phyloP scores from a whole-genome alignment of 176 grass and related monocot genomes.

The Saccharum spontaneum region DNA sequence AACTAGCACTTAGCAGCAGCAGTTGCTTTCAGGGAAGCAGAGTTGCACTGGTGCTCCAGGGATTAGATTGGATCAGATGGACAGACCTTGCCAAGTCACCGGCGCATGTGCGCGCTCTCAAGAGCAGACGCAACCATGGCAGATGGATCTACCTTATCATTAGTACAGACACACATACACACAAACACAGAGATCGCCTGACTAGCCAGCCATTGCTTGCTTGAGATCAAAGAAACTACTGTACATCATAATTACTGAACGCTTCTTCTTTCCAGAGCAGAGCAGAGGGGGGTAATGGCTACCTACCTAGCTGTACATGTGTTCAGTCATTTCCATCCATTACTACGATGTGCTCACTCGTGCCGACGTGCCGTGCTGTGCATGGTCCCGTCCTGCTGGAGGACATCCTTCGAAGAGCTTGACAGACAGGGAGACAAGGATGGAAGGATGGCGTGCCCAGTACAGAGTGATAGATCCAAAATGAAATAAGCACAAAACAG shows the following conservation, averaged over 20 bases:
- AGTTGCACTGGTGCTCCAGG: neutral
- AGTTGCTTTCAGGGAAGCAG: neutral
- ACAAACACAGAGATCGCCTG: neutral
- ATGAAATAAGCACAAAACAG: neutral
- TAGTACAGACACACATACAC: too few species aligned
- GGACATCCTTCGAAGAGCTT: neutral
- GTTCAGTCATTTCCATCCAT: neutral
- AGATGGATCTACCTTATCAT: neutral
- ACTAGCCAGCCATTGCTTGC: neutral
- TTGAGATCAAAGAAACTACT: slow-evolving; percentile 11
- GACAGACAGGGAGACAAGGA: neutral
- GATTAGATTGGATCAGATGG: neutral
- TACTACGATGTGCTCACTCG: neutral
- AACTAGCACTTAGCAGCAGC: neutral
- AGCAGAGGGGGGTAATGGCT: neutral
- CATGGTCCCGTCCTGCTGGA: neutral
- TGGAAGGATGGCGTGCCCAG: neutral
- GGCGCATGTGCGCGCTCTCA: neutral
- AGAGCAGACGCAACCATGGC: neutral
- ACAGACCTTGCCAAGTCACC: neutral
- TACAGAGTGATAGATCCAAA: neutral
- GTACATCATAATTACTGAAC: neutral
- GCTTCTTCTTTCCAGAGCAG: neutral
- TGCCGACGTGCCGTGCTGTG: neutral
- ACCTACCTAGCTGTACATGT: neutral